Base-by-base conservation (phyloP, 805 yeast genomes). In the Saccharomycopsis sp. region DNA sequence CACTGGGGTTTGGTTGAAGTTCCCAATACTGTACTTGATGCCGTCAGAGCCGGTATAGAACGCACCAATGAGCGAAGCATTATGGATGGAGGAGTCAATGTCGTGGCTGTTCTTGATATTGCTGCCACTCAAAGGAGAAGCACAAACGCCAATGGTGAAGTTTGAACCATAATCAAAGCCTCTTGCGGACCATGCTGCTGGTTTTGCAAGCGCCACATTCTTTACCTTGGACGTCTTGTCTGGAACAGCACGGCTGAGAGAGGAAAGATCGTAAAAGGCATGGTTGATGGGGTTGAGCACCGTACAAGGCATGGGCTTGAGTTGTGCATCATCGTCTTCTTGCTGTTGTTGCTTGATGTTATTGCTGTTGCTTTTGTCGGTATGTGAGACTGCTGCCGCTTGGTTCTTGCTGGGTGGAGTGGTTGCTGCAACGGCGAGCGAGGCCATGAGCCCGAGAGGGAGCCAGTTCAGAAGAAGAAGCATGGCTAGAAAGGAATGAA, bases 91-190 rank as follows among this genome's bases (percentile, higher is more conserved):
- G 7, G 39, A 33, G 7, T 48, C 52, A 4, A 57, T 47, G 25
- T 41, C 37, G 9, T 48, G 34, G 21, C 25, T 27, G 25, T 38
- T 37, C 41, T 70, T 66, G 7, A 29, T 19, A 33, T 58, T 65
- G 2, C 42, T 38, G 38, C 59, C 60, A 36, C 56, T 52, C 31
- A 70, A 52, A 19, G 80, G 74, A n/a, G 76, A 59, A 39, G 82
- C 69, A 52, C 89, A 80, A 2, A 80, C 63, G n/a, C 83, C 80
- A 31, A 81, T 50, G 1, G 89, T 80, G 61, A 80, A 87, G 59
- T 87, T 87, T 36, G 62, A 65, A 20, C 77, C 77, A 51, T 72
- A 73, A 48, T 80, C 92, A 56, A 69, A 71, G 0, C 94, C 94
- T 46, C 69, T 70, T 3, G 88, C 76, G 30, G 66, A 59, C 85